These are phyloP conservation scores for Solanum hybrid DNA, from an alignment of 305 asterid species.

Conservation along the genomic window DNA sequence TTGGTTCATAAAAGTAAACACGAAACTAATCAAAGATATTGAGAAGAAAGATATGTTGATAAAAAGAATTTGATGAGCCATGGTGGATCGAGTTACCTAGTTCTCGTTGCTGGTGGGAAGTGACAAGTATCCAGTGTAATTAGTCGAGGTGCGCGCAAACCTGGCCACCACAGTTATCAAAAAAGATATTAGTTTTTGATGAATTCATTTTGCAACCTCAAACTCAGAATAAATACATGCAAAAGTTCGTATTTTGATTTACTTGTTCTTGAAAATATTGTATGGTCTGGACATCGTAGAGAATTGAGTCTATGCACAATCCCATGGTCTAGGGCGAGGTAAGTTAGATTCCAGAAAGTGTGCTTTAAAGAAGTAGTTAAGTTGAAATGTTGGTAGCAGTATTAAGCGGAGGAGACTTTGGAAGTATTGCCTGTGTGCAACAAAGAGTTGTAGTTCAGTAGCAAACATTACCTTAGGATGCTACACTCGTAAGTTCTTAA, in stretches of 20 bases:
- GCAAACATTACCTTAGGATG: background rate
- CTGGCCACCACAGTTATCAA: background rate
- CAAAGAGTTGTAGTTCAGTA: background rate
- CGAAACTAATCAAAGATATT: background rate
- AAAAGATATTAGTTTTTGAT: background rate
- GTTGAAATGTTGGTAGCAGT: background rate
- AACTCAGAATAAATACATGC: background rate
- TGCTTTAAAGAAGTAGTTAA: background rate
- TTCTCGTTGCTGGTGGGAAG: background rate
- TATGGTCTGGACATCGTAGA: background rate
- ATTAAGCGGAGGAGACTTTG: background rate
- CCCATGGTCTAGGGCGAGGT: background rate
- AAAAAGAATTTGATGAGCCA: background rate
- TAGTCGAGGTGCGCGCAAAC: background rate
- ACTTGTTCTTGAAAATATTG: background rate
- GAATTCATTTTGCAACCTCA: background rate
- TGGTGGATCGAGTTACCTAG: background rate
- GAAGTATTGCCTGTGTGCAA: background rate
- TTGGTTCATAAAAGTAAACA: background rate
- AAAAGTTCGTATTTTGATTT: background rate
- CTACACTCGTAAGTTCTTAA: background rate
- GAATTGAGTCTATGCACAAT: background rate
- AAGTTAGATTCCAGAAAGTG: background rate
- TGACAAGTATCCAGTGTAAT: background rate
- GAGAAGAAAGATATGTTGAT: background rate